These are phyloP conservation scores for Arthrinium phaeospermum DNA, from an alignment of 2,329 filamentous ascomycete species.

Conservation along the genomic window DNA sequence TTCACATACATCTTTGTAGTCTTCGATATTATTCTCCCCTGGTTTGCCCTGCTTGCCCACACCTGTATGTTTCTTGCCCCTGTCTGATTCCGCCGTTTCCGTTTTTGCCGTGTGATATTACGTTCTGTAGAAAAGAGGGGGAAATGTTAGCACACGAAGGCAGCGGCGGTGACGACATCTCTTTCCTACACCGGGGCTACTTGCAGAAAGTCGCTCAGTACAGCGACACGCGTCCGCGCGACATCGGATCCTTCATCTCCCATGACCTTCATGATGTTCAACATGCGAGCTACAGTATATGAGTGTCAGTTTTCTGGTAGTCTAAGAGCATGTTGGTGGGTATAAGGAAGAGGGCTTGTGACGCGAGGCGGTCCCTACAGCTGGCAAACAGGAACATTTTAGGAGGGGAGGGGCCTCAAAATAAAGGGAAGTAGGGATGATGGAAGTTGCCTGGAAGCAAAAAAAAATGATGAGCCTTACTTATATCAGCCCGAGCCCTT, in stretches of 20 bases:
- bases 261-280: constrained; percentile 67
- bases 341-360: neutral
- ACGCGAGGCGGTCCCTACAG: neutral
- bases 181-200: neutral
- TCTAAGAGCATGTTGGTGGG: neutral
- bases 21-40: neutral
- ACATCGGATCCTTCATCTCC: constrained; percentile 63
- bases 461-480: constrained; percentile 48
- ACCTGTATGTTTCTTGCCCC: neutral
- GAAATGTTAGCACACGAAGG: neutral
- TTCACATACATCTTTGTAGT: neutral
- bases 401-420: too few relatives aligned
- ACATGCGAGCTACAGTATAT: constrained; percentile 59
- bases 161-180: neutral
- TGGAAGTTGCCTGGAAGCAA: constrained; percentile 1
- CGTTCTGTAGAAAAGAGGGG: neutral
- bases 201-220: constrained; percentile 60
- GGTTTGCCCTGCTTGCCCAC: neutral
- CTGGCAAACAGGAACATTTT: neutral
- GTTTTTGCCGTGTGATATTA: neutral
- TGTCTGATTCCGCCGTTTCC: neutral
- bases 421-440: constrained; percentile 22
- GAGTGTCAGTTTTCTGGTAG: constrained; percentile 21
- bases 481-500: constrained; percentile 65
- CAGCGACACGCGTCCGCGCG: constrained; percentile 63